These are phyloP conservation scores for Chaetomium globosum DNA, from an alignment of 2,329 filamentous ascomycete genomes.

Conservation along the genomic window DNA sequence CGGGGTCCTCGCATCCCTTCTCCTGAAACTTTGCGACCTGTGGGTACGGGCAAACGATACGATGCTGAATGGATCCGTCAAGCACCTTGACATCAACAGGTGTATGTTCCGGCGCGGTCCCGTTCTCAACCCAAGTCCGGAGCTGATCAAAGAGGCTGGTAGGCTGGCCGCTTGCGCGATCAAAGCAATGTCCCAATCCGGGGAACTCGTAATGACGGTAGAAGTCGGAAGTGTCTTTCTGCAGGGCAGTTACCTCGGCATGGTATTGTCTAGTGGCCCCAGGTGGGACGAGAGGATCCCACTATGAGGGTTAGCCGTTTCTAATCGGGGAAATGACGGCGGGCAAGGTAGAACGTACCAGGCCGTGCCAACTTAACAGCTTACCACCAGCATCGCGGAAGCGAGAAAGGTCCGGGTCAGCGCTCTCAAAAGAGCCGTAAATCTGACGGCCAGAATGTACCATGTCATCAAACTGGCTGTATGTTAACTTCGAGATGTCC, in stretches of 20 bases:
- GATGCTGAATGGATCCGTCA: constrained; percentile 2
- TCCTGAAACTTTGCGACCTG: constrained; percentile 5
- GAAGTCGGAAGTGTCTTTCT: constrained; percentile 34
- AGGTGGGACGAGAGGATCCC: constrained; percentile 32
- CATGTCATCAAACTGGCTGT: constrained; percentile 17
- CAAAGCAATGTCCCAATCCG: constrained; percentile 41
- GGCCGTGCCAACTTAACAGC: constrained; percentile 54
- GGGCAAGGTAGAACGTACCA: constrained; percentile 25
- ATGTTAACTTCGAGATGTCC: constrained; percentile 8
- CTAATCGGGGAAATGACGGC: not conserved
- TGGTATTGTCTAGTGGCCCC: constrained; percentile 38
- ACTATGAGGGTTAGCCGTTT: constrained; percentile 3
- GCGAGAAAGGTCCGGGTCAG: constrained; percentile 48
- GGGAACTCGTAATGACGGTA: constrained; percentile 42
- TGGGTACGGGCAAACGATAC: constrained; percentile 28
- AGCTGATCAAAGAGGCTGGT: constrained; percentile 34
- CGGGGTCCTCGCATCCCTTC: not conserved
- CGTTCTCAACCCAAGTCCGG: constrained; percentile 40
- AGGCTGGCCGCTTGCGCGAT: constrained; percentile 37
- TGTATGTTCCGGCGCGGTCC: constrained; percentile 34
- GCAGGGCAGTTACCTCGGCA: constrained; percentile 31
- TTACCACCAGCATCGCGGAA: constrained; percentile 52
- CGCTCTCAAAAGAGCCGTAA: constrained; percentile 29
- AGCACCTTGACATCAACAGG: constrained; percentile 22
- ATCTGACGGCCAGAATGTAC: not conserved